phyloP scores from a whole-genome alignment of 805 yeast species.

The Wickerhamomyces hampshirensis region DNA sequence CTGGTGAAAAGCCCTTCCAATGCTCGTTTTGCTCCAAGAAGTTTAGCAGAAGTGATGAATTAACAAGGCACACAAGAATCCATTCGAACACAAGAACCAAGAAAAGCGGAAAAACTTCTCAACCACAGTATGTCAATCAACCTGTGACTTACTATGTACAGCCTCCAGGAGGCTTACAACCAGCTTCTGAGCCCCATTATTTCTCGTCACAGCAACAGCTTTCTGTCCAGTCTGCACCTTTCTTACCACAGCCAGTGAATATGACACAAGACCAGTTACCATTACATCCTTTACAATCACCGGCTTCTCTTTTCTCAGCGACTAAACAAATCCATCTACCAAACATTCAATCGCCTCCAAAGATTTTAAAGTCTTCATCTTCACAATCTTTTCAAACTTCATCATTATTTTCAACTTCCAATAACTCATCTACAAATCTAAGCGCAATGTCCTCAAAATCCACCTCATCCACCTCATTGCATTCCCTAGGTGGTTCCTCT shows the following conservation, averaged over 20 bases:
- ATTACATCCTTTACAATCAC: slow-evolving; percentile 8
- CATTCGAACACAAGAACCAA: slow-evolving; percentile 57
- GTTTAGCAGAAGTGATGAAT: slow-evolving; percentile 78
- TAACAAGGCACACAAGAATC: slow-evolving; percentile 79
- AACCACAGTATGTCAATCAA: slow-evolving; percentile 15
- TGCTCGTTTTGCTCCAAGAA: slow-evolving; percentile 77
- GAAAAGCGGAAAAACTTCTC: slow-evolving; percentile 31
- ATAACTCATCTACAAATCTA: slow-evolving; percentile 22
- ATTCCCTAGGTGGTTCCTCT: slow-evolving; percentile 13
- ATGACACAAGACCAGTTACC: slow-evolving; percentile 4
- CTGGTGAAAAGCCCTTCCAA: slow-evolving; percentile 89
- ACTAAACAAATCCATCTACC: slow-evolving; percentile 22
- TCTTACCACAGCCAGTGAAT: slow-evolving; percentile 12
- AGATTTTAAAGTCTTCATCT: slow-evolving; percentile 22
- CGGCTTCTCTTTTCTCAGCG: slow-evolving; percentile 16
- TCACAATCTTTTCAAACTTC: slow-evolving; percentile 22
- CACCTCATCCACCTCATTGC: slow-evolving; percentile 23
- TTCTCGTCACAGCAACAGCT: slow-evolving; percentile 3
- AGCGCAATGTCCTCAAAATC: slow-evolving; percentile 25
- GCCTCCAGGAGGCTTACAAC: slow-evolving; percentile 8
- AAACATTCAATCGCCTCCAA: slow-evolving; percentile 26
- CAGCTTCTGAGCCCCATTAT: slow-evolving; percentile 1
- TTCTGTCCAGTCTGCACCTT: too few relatives aligned
- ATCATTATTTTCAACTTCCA: slow-evolving; percentile 20
- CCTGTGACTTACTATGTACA: slow-evolving; percentile 26